Evolutionary conservation across 2,329 filamentous ascomycete species (phyloP).

Genomic region (Alternaria longipes): DNA sequence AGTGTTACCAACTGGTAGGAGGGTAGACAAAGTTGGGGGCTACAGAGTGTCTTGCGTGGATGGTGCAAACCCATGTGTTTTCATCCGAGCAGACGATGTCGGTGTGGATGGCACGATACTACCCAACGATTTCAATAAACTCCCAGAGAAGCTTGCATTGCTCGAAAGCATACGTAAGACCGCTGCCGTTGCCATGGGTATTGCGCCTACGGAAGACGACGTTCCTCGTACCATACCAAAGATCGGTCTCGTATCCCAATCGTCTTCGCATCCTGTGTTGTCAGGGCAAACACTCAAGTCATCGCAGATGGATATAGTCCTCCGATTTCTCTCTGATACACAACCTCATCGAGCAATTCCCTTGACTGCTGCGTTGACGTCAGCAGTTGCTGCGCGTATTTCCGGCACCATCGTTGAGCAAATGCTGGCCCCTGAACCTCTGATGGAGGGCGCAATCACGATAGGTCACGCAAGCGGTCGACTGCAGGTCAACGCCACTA

Average conservation of each 20-base stretch:
- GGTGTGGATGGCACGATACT: constrained; percentile 61
- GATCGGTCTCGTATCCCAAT: constrained; percentile 64
- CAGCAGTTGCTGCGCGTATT: constrained; percentile 53
- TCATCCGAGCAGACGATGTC: constrained; percentile 65
- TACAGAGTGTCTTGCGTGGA: constrained; percentile 68
- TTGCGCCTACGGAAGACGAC: constrained; percentile 56
- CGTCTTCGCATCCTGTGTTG: constrained; percentile 50
- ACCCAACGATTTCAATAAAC: constrained; percentile 63
- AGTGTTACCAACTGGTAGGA: constrained; percentile 67
- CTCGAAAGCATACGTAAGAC: constrained; percentile 67
- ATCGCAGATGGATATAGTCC: constrained; percentile 51
- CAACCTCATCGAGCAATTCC: constrained; percentile 57
- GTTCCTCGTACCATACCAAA: constrained; percentile 70
- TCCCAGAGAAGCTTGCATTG: constrained; percentile 59
- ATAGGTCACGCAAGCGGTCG: constrained; percentile 53
- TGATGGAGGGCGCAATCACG: constrained; percentile 45
- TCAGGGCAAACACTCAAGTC: constrained; percentile 50
- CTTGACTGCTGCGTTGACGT: constrained; percentile 54
- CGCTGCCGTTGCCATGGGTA: constrained; percentile 69
- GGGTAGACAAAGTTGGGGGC: constrained; percentile 61
- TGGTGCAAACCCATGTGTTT: constrained; percentile 70
- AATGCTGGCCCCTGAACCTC: constrained; percentile 34
- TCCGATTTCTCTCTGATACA: constrained; percentile 56
- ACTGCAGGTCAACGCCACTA: constrained; percentile 48
- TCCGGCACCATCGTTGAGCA: constrained; percentile 49